Evolutionary conservation across 208 protist genomes (phyloP).

Genomic region (Wallacemonas sp.): DNA sequence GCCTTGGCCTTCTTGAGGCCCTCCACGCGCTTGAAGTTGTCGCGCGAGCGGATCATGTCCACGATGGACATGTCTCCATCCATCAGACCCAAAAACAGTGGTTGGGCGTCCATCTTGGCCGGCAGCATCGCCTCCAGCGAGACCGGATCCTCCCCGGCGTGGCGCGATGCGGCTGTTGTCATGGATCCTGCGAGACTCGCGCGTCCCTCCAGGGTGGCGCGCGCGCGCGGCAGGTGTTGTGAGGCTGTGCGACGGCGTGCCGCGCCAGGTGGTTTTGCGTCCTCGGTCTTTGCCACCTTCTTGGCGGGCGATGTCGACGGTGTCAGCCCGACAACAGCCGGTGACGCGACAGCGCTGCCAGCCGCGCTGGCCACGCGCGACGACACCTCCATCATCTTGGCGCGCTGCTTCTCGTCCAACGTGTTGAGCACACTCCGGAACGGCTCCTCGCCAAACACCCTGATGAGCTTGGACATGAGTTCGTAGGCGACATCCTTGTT

Average conservation of each 20-base stretch:
- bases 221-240: not conserved
- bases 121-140: constrained; percentile 77
- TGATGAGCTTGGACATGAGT: constrained; percentile 58
- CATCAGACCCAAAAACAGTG: constrained; percentile 61
- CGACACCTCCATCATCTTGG: constrained; percentile 31
- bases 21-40: constrained; percentile 72
- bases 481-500: constrained; percentile 72
- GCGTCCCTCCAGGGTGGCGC: not conserved
- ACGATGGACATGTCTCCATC: constrained; percentile 57
- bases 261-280: constrained; percentile 10
- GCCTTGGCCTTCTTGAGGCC: constrained; percentile 57
- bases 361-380: constrained; percentile 1
- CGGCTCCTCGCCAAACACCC: constrained; percentile 50
- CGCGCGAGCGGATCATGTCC: constrained; percentile 65
- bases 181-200: not conserved
- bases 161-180: not conserved
- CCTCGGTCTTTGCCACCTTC: constrained; percentile 55
- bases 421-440: constrained; percentile 50
- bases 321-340: constrained; percentile 16
- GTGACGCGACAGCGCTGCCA: constrained; percentile 16
- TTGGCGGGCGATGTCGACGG: constrained; percentile 68
- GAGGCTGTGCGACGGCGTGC: constrained; percentile 8
- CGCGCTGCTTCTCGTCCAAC: constrained; percentile 79
- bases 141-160: constrained; percentile 51
- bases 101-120: constrained; percentile 57